Base-by-base conservation (phyloP, 139 green algal genomes). In the Chlorella sorokiniana region DNA sequence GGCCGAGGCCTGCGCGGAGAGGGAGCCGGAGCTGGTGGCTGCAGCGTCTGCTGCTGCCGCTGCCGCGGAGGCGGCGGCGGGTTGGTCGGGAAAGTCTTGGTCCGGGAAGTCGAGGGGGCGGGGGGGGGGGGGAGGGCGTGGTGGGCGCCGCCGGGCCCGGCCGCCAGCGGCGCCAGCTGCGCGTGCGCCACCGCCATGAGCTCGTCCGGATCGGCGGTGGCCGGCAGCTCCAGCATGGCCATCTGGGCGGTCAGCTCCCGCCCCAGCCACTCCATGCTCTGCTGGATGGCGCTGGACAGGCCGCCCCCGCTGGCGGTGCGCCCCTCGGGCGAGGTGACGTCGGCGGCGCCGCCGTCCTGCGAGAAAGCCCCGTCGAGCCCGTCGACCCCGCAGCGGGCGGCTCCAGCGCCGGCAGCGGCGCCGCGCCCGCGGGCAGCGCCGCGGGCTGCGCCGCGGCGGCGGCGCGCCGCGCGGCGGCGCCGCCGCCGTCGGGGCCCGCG, bases 221-320 rank as follows among this genome's bases (percentile, higher is more conserved):
- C 8, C 22, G 69, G 69, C 29, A 79, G 72, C 35, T 79, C 52
- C 51, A 79, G 72, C 72, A 48, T 40, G 22, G 72, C 72, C 18
- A 79, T 35, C 31, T 79, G 72, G 8, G 72, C 72, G 23, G 72
- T 54, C 48, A 79, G 54, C 20, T 79, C 72, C 31, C 38, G 35
- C 8, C 56, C 23, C 51, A 79, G 72, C 52, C 38, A 38, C 51
- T 79, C 35, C 72, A 79, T 79, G 48, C 68, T 51, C 22, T 18
- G 3, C 0, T 59, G 45, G n/a, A 79, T 40, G 0, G 11, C 3
- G 29, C 44, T 31, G 69, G 42, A 63, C 69, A 76, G 18, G 23
- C 42, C 23, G 25, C 67, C 67, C 4, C 67, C 69, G 10, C 40
- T 27, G 23, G 33, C 35, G 3, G n/a, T 51, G 35, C 14, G 29